Evolutionary conservation across 2,329 filamentous ascomycete species (phyloP).

Genomic region (Diaporthe helianthi): DNA sequence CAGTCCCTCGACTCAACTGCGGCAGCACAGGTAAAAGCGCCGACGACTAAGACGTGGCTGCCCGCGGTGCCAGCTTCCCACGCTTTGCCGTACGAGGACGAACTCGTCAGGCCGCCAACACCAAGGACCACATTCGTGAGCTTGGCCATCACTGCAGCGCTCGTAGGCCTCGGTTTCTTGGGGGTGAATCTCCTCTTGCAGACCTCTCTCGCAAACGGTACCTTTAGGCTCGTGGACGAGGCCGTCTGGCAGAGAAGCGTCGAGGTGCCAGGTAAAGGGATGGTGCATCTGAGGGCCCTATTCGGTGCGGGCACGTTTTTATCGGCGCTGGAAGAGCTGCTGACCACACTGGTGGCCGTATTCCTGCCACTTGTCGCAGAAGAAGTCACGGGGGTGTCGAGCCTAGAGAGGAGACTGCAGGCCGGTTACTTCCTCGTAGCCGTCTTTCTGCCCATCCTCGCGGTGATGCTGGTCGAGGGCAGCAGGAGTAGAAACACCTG

Average conservation of each 20-base stretch:
- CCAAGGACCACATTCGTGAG: conserved; percentile 1
- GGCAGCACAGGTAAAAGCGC: neutral
- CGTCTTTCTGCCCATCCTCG: neutral
- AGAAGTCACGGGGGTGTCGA: neutral
- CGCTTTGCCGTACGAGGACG: conserved; percentile 21
- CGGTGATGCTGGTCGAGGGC: conserved; percentile 12
- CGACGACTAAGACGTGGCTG: neutral
- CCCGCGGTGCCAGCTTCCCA: neutral
- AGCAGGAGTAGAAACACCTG: conserved; percentile 21
- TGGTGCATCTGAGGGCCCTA: neutral
- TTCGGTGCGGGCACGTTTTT: neutral
- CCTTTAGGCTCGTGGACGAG: conserved; percentile 22
- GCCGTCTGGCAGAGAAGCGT: conserved; percentile 22
- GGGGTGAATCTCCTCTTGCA: neutral
- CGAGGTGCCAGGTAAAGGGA: neutral
- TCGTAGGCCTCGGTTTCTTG: neutral
- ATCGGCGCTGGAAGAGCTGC: neutral
- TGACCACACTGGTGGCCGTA: conserved; percentile 8
- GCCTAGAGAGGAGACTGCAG: conserved; percentile 19
- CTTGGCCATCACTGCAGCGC: neutral
- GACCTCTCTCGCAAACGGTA: neutral
- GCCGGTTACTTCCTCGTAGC: conserved; percentile 11
- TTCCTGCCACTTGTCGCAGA: conserved; percentile 9
- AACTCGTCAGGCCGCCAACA: neutral
- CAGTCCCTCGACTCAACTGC: neutral